Evolutionary conservation across 768 basidiomycete species (phyloP), one percentile per base, ranked within the genome.

Genomic region (Porphyrellus cyaneotinctus): DNA sequence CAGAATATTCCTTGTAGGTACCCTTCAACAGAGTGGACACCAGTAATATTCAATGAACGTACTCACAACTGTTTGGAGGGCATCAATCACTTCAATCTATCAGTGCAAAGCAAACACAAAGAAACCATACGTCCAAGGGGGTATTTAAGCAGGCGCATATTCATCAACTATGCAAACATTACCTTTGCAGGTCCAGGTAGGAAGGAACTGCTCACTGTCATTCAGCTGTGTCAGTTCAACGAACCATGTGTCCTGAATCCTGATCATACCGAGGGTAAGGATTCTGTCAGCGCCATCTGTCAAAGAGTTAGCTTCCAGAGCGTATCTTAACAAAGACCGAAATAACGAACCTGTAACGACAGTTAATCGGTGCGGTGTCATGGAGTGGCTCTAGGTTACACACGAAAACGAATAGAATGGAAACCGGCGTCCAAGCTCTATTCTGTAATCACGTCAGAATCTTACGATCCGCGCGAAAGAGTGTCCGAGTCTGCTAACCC

Each of bases 111-210:
- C 2, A 12, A 32, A 35, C 26, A 18, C 11, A 18, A 22, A 20
- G 20, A 30, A n/a, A 59, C n/a, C 58, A 38, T 41, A 59, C 57
- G 37, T 32, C 57, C 54, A 43, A 4, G 12, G 1, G 2, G 23
- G 13, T 7, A 14, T n/a, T 17, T 58, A 2, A 43, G 48, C 14
- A 26, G 9, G 17, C 0, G 9, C 3, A 10, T 9, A 1, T 32
- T 22, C 17, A 20, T 28, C 15, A 30, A 17, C 11, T 17, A 2
- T 22, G n/a, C 9, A 23, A 17, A 4, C 3, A 33, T 43, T 28
- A 60, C 59, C 28, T 52, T 35, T 41, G 2, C 22, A 23, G 54
- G 51, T 6, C 47, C 51, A 32, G 59, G 41, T 10, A 60, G 23
- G 20, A 60, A 50, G 10, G 55, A 52, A 36, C 51, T 51, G 23